phyloP scores from a whole-genome alignment of 495 filamentous ascomycete species.

The Articulospora tetracladia region DNA sequence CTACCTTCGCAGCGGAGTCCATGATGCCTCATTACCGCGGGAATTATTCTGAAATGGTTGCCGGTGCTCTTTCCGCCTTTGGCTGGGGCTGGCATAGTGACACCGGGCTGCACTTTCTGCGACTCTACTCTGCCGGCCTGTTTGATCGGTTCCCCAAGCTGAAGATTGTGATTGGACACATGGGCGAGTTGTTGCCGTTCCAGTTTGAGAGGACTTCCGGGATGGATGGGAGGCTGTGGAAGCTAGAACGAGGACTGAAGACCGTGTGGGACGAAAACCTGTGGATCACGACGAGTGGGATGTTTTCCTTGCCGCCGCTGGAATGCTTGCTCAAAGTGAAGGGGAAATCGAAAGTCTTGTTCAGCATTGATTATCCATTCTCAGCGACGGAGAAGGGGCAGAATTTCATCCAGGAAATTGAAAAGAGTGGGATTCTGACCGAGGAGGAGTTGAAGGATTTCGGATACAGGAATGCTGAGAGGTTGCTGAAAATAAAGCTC shows the following conservation, averaged over 20 bases:
- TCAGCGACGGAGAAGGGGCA: constrained; percentile 37
- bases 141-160: constrained; percentile 54
- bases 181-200: constrained; percentile 63
- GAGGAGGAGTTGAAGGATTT: constrained; percentile 49
- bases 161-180: constrained; percentile 63
- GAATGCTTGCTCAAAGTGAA: constrained; percentile 47
- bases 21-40: constrained; percentile 42
- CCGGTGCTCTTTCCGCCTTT: constrained; percentile 31
- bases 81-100: constrained; percentile 47
- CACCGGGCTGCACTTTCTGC: constrained; percentile 31
- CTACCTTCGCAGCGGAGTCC: constrained; percentile 44
- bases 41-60: constrained; percentile 33
- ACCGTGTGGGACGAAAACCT: constrained; percentile 44
- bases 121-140: constrained; percentile 10
- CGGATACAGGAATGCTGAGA: constrained; percentile 52
- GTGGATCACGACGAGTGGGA: constrained; percentile 62
- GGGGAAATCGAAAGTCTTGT: constrained; percentile 49
- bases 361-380: constrained; percentile 60
- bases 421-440: constrained; percentile 45
- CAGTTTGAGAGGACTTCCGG: constrained; percentile 56
- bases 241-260: neutral
- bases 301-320: constrained; percentile 54
- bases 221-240: constrained; percentile 45
- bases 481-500: constrained; percentile 38
- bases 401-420: constrained; percentile 44